Base-by-base conservation (phyloP, 1,284 basidiomycete genomes). In the Termitomyces sp. region DNA sequence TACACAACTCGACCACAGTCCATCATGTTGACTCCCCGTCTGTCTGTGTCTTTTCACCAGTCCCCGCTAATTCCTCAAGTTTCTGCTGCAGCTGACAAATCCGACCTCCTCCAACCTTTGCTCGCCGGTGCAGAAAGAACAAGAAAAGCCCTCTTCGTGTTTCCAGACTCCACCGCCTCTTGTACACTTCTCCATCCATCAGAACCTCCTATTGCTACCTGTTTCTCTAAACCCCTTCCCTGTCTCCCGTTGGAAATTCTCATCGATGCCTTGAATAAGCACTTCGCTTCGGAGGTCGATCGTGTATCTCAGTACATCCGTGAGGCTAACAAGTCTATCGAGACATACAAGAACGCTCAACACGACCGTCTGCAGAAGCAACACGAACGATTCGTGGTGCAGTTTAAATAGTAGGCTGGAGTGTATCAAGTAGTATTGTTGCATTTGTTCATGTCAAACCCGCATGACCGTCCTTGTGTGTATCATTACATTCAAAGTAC, bases 221-320 rank as follows among this genome's bases (percentile, higher is more conserved):
- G 15, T 38, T 38, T 19, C 26, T 17, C 31, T 15, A 50, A 55
- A 40, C 34, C 53, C n/a, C 54, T 55, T 41, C 54, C 54, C 6
- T 50, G 6, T 3, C n/a, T 55, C 13, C 54, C 53, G 7, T 13
- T 54, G 39, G 33, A 31, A 17, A 43, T 31, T 28, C n/a, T 52
- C 21, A 24, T 56, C 3, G 33, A 31, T 10, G 15, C 24, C 12
- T 10, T 53, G 19, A 71, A 78, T 53, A 61, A 64, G 41, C 74
- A 78, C 48, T 64, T 77, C 47, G 60, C 65, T 12, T 57, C 58
- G 51, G 73, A 78, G 48, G 68, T 75, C 5, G 64, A 69, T 46
- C 73, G 73, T 38, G 69, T 75, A 26, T 67, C 68, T 53, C 65
- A 67, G 26, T 64, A 63, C 50, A 74, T 79, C 52, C 61, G 65